These are phyloP conservation scores for Arabidopsis arenosa DNA, from an alignment of 345 rosid genomes.

Conservation along the genomic window DNA sequence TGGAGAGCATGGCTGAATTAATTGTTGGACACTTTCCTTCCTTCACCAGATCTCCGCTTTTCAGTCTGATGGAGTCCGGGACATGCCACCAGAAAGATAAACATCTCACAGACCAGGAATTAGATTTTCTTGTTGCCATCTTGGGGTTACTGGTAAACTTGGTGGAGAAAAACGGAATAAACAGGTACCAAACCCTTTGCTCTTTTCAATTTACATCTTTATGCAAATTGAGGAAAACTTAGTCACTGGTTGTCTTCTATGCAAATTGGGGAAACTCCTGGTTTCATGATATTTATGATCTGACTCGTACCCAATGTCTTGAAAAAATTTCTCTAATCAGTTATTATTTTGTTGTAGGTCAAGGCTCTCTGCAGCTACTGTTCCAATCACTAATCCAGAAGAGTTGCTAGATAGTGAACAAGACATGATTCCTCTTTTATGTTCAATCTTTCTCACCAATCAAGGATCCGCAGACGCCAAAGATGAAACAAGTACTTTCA, in stretches of 20 bases:
- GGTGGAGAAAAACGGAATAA: constrained; percentile 87
- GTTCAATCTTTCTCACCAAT: constrained; percentile 85
- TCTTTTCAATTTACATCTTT: constrained; percentile 5
- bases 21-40: constrained; percentile 81
- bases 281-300: background rate
- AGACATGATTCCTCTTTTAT: constrained; percentile 75
- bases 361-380: constrained; percentile 75
- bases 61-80: constrained; percentile 46
- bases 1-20: constrained; percentile 78
- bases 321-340: background rate
- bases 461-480: constrained; percentile 66
- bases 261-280: background rate
- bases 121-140: constrained; percentile 96
- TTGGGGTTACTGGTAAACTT: constrained; percentile 91
- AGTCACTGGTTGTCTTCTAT: constrained; percentile 1
- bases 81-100: constrained; percentile 47
- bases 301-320: background rate
- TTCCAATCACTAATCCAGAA: constrained; percentile 58
- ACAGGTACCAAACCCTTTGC: constrained; percentile 59
- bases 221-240: background rate
- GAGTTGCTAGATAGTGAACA: constrained; percentile 55
- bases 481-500: constrained; percentile 55
- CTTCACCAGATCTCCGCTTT: constrained; percentile 54
- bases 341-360: constrained; percentile 52
- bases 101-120: constrained; percentile 81